Conservation (phyloP, 805 yeast species). For the Kuraishia floccosa region DNA sequence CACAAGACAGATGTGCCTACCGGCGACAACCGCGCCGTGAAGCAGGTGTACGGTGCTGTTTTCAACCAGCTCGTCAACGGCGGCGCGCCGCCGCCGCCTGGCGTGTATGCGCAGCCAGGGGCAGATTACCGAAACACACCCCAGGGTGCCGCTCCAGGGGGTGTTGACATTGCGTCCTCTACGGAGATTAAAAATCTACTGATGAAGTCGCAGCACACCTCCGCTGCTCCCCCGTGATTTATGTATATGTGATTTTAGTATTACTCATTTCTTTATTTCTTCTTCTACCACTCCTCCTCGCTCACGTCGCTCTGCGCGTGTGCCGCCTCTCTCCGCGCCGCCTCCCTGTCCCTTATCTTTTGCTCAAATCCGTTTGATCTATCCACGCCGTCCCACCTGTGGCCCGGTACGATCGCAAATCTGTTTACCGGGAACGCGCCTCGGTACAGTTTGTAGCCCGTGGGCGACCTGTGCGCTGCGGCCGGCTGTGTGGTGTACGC, state of each 20-base stretch:
- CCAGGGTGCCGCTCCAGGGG: too few relatives aligned
- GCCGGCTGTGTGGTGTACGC: slow-evolving; percentile 23
- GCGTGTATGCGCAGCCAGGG: too few relatives aligned
- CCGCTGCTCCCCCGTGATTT: too few relatives aligned
- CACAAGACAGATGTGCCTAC: too few relatives aligned
- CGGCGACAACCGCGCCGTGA: slow-evolving; percentile 9
- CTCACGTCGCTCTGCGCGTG: slow-evolving; percentile 20
- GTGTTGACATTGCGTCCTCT: too few relatives aligned
- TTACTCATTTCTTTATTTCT: neutral
- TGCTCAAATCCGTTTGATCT: slow-evolving; percentile 82
- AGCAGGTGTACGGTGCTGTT: slow-evolving; percentile 17
- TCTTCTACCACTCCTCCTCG: slow-evolving; percentile 22
- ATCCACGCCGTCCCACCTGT: slow-evolving; percentile 87
- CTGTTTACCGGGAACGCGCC: slow-evolving; percentile 57
- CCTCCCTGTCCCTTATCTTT: slow-evolving; percentile 36
- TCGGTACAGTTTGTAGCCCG: slow-evolving; percentile 45
- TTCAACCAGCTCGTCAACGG: slow-evolving; percentile 13
- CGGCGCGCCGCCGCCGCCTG: too few relatives aligned
- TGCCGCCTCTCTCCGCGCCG: slow-evolving; percentile 18
- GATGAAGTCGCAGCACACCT: too few relatives aligned
- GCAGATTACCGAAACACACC: too few relatives aligned
- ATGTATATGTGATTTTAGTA: neutral
- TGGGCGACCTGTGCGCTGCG: slow-evolving; percentile 13
- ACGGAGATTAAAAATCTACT: too few relatives aligned
- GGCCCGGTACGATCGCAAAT: slow-evolving; percentile 68